Conservation (phyloP, 495 filamentous ascomycete genomes). For the Pyrenula aspistea region DNA sequence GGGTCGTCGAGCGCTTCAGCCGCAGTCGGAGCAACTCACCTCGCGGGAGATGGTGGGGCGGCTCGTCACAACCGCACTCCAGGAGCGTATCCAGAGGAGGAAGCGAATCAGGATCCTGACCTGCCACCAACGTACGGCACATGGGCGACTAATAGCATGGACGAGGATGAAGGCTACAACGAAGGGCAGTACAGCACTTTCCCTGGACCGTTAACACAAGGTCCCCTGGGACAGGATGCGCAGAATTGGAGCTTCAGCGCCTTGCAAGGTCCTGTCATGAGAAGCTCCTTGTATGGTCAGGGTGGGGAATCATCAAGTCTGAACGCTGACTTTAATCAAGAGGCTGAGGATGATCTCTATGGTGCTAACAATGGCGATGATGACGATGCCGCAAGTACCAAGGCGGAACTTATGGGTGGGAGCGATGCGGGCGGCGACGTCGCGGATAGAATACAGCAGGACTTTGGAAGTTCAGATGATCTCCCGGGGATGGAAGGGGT, state of each 20-base stretch:
- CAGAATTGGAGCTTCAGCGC: not conserved
- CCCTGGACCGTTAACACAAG: not conserved
- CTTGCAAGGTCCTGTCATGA: not conserved
- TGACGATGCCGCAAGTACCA: not conserved
- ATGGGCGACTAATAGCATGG: not conserved
- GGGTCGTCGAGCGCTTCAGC: slow-evolving; percentile 74
- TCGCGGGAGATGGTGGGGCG: slow-evolving; percentile 50
- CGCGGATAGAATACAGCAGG: not conserved
- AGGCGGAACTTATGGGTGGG: not conserved
- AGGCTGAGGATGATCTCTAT: not conserved
- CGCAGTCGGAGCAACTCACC: slow-evolving; percentile 65
- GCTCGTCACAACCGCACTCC: slow-evolving; percentile 1
- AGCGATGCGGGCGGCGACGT: not conserved
- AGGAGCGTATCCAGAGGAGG: slow-evolving; percentile 5
- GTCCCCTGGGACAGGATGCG: not conserved
- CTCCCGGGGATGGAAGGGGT: not conserved
- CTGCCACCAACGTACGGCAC: not conserved
- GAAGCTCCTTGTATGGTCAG: not conserved
- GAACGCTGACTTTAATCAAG: not conserved
- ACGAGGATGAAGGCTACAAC: slow-evolving; percentile 2
- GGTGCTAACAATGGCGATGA: not conserved
- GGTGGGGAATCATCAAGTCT: not conserved
- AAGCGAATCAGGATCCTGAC: slow-evolving; percentile 5
- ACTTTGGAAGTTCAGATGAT: not conserved
- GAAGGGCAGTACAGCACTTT: slow-evolving; percentile 7